Evolutionary conservation across 441 rosid species (phyloP).

Genomic region (Manihot esculenta): DNA sequence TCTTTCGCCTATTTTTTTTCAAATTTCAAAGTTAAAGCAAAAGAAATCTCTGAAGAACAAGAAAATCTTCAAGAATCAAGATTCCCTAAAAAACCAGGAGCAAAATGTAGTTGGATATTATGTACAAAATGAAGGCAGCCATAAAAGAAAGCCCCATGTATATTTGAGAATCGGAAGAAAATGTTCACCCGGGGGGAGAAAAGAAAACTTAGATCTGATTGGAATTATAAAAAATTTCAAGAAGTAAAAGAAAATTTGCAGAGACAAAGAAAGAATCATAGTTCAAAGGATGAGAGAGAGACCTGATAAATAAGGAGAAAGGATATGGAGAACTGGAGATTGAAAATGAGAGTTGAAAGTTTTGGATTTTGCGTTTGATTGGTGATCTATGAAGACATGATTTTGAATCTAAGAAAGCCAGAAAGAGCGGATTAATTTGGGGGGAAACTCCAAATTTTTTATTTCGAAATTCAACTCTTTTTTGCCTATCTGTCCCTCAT

Average conservation of each 20-base stretch:
- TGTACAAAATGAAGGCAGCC: neutral
- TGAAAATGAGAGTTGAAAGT: neutral
- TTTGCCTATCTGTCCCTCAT: neutral
- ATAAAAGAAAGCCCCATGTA: neutral
- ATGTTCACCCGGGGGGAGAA: no score
- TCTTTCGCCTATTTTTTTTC: constrained; percentile 25
- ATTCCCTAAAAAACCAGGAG: neutral
- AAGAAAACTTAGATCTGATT: neutral
- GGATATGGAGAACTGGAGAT: neutral
- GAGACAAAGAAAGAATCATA: neutral
- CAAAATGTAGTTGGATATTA: neutral
- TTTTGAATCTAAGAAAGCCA: constrained; percentile 9
- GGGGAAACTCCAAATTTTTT: constrained; percentile 34
- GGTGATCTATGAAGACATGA: neutral
- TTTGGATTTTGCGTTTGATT: neutral
- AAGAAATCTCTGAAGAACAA: no score
- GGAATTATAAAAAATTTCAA: neutral
- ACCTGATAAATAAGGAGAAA: constrained; percentile 12
- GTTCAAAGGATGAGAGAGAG: neutral
- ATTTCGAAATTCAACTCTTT: constrained; percentile 23
- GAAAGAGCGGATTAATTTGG: constrained; percentile 31
- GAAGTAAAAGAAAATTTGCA: neutral
- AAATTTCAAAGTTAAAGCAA: no score
- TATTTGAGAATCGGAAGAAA: no score
- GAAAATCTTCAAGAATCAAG: neutral